phyloP scores from a whole-genome alignment of 1,139 yeast species.

The Lodderomyces jiufengensis region DNA sequence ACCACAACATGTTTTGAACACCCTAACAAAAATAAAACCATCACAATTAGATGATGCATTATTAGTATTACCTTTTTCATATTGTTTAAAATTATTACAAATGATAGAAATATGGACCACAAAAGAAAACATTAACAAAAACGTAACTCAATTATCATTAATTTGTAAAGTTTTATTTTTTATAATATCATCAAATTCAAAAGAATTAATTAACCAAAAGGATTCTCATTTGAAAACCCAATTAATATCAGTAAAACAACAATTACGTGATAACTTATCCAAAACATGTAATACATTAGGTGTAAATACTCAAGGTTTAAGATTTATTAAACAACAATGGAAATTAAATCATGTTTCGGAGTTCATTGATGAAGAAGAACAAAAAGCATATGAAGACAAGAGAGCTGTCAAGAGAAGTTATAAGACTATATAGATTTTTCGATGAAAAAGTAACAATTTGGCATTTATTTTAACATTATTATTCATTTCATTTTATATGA shows the following conservation, averaged over 20 bases:
- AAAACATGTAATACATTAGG: slow-evolving; percentile 63
- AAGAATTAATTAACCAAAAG: slow-evolving; percentile 66
- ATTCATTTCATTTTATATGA: too few species aligned
- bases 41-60: slow-evolving; percentile 91
- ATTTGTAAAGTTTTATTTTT: slow-evolving; percentile 76
- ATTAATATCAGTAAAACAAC: slow-evolving; percentile 53
- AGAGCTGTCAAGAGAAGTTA: slow-evolving; percentile 67
- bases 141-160: slow-evolving; percentile 51
- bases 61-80: slow-evolving; percentile 85
- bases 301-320: slow-evolving; percentile 82
- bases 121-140: slow-evolving; percentile 38
- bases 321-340: slow-evolving; percentile 76
- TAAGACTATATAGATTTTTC: slow-evolving; percentile 25
- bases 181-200: slow-evolving; percentile 67
- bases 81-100: slow-evolving; percentile 63
- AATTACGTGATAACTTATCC: slow-evolving; percentile 52
- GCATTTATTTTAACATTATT: too few species aligned
- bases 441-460: too few species aligned
- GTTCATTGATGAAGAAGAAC: slow-evolving; percentile 69
- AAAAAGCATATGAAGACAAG: slow-evolving; percentile 51
- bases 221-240: slow-evolving; percentile 61
- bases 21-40: slow-evolving; percentile 65
- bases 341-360: slow-evolving; percentile 66
- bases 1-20: slow-evolving; percentile 73
- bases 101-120: slow-evolving; percentile 77